Percentiles rank a stretch among this genome's conserved stretches.
Conservation (phyloP, 2,329 filamentous ascomycete species). For the Exophiala bonariae region DNA sequence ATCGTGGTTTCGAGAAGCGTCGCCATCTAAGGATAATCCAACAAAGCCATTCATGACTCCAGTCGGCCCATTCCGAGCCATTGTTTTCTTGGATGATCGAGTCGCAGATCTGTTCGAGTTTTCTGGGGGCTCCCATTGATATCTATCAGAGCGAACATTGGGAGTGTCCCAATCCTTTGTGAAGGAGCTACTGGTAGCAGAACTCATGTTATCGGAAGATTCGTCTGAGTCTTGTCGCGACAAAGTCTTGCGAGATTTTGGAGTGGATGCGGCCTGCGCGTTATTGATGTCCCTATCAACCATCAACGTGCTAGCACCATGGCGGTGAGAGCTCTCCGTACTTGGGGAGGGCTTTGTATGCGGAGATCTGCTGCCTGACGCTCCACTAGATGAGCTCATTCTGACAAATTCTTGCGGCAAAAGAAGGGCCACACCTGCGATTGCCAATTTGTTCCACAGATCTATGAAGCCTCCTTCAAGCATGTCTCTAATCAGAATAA, state of each 20-base stretch:
- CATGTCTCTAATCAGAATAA: constrained; percentile 12
- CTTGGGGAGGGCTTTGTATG: too few species aligned
- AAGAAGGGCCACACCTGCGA: constrained; percentile 19
- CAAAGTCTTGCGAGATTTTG: not conserved
- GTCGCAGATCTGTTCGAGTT: too few species aligned
- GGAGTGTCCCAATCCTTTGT: constrained; percentile 18
- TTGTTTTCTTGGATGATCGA: too few species aligned
- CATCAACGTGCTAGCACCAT: too few species aligned
- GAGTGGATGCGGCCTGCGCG: too few species aligned
- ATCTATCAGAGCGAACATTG: constrained; percentile 2
- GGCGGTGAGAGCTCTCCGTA: too few species aligned
- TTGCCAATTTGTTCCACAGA: constrained; percentile 26
- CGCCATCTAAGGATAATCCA: too few species aligned
- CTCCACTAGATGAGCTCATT: constrained; percentile 1
- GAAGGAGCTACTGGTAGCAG: constrained; percentile 18
- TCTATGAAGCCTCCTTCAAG: constrained; percentile 16
- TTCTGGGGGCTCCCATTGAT: constrained; percentile 3
- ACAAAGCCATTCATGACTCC: too few species aligned
- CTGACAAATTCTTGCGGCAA: constrained; percentile 23
- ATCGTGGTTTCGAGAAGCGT: too few species aligned
- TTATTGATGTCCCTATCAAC: too few species aligned
- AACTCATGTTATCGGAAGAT: constrained; percentile 14
- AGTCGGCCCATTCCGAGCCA: too few species aligned
- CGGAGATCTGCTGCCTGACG: too few species aligned
- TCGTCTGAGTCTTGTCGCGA: constrained; percentile 19